Evolutionary conservation across 2,329 filamentous ascomycete genomes (phyloP), one percentile per base, ranked within the genome.

Genomic region (Colletotrichum musicola): DNA sequence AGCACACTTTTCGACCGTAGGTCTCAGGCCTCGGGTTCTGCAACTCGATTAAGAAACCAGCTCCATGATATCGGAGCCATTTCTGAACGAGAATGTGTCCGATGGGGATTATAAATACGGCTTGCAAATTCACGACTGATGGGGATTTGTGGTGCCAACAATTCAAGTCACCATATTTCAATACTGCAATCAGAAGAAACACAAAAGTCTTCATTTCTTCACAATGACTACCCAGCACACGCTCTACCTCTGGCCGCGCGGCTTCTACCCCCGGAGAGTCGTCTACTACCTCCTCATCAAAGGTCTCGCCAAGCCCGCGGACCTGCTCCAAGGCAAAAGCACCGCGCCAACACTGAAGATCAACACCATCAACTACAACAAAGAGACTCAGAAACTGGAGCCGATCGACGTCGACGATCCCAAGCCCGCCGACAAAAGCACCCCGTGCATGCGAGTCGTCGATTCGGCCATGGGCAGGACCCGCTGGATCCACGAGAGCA

Each of bases 201-300:
- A 10, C 10, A 35, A 35, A 35, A 9, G 10, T 35, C 30, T 35
- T 35, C 30, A 35, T 10, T 10, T 3, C 2, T 10, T 35, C 1
- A 35, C 2, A 14, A 42, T 42, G 40, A 42, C 40, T n/a, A 4
- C 14, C 4, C 6, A 5, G 30, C 60, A 70, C 30, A 74, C 73
- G 13, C 70, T 74, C 0, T 73, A 70, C 9, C 68, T 74, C 20
- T 74, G 73, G 73, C 62, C 64, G 1, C 55, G 71, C 47, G 73
- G 73, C 3, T 44, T 70, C 25, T 74, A 69, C 46, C 73, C 73
- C 10, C 72, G 72, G 14, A 72, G 73, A 14, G 55, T 74, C 38
- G 66, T 25, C 50, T 74, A 73, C 54, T 71, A 71, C 50, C 72
- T 74, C 18, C 63, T 74, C 38, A 57, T 63, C 46, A 74, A 74